phyloP scores from a whole-genome alignment of 2,329 filamentous ascomycete genomes.

The Aspergillus sp. region DNA sequence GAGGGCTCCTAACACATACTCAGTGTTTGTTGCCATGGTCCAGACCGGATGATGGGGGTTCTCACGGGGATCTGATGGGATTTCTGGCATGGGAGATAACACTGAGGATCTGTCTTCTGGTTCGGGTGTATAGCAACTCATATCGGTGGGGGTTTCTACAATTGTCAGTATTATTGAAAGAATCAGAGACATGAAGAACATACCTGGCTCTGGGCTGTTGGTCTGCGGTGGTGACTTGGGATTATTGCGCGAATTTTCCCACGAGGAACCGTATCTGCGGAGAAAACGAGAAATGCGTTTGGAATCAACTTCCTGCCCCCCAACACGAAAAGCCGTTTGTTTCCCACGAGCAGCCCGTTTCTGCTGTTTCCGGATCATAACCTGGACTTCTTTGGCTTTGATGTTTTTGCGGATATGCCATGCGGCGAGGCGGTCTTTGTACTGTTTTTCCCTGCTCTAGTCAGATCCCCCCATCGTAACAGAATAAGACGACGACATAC shows the following conservation, averaged over 20 bases:
- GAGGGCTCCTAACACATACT: not conserved
- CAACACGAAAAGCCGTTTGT: constrained; percentile 29
- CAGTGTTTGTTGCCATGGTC: constrained; percentile 4
- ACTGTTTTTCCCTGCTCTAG: constrained; percentile 31
- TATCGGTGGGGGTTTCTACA: constrained; percentile 30
- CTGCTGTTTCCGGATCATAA: constrained; percentile 33
- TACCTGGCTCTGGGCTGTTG: constrained; percentile 29
- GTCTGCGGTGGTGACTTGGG: constrained; percentile 12
- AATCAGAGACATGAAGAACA: constrained; percentile 4
- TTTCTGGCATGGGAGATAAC: constrained; percentile 23
- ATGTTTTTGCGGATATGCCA: constrained; percentile 35
- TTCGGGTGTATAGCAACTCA: constrained; percentile 32
- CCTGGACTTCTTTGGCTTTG: constrained; percentile 31
- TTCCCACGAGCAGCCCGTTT: constrained; percentile 33
- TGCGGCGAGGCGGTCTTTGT: constrained; percentile 32
- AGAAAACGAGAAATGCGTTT: constrained; percentile 30
- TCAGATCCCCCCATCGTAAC: constrained; percentile 13
- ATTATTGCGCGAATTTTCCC: constrained; percentile 15
- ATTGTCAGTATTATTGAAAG: not conserved
- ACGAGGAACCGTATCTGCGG: constrained; percentile 24
- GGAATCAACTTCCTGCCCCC: constrained; percentile 27
- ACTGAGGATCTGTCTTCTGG: constrained; percentile 24
- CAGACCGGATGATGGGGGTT: constrained; percentile 4
- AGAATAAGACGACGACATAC: constrained; percentile 15
- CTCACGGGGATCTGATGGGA: constrained; percentile 21